Evolutionary conservation across 2,329 filamentous ascomycete genomes (phyloP).

Genomic region (Cladophialophora psammophila): DNA sequence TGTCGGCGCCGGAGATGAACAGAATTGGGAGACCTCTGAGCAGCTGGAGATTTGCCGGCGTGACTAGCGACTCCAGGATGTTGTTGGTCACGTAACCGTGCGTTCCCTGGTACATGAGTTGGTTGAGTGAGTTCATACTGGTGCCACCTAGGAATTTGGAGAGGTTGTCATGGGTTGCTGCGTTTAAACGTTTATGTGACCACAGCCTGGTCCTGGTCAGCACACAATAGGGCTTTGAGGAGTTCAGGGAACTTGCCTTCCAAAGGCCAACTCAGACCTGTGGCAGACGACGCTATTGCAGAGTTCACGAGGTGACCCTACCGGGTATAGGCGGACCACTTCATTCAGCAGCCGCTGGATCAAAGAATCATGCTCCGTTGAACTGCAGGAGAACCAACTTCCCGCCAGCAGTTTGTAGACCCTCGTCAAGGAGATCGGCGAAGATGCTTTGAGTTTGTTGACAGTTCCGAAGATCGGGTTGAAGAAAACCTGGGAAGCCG

Average conservation of each 20-base stretch:
- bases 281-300: slow-evolving; percentile 21
- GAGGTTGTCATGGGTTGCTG: slow-evolving; percentile 17
- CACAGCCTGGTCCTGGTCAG: slow-evolving; percentile 16
- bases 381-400: slow-evolving; percentile 16
- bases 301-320: slow-evolving; percentile 10
- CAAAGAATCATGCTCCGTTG: slow-evolving; percentile 13
- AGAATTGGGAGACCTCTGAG: slow-evolving; percentile 41
- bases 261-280: slow-evolving; percentile 17
- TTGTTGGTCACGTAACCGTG: slow-evolving; percentile 22
- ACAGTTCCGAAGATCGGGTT: slow-evolving; percentile 15
- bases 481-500: slow-evolving; percentile 19
- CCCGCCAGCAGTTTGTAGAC: slow-evolving; percentile 23
- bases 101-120: slow-evolving; percentile 43
- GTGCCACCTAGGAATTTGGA: slow-evolving; percentile 37
- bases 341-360: slow-evolving; percentile 19
- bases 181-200: slow-evolving; percentile 18
- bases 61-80: slow-evolving; percentile 27
- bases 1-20: slow-evolving; percentile 41
- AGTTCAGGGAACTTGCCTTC: background rate
- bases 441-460: slow-evolving; percentile 19
- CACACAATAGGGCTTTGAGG: background rate
- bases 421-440: slow-evolving; percentile 5
- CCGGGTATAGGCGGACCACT: slow-evolving; percentile 19
- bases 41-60: slow-evolving; percentile 30
- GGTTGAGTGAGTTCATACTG: slow-evolving; percentile 43